Percentiles rank a stretch among this genome's conserved stretches.
These are phyloP conservation scores for Secale cereale DNA, from an alignment of 176 grass and related monocot species.

Conservation along the genomic window DNA sequence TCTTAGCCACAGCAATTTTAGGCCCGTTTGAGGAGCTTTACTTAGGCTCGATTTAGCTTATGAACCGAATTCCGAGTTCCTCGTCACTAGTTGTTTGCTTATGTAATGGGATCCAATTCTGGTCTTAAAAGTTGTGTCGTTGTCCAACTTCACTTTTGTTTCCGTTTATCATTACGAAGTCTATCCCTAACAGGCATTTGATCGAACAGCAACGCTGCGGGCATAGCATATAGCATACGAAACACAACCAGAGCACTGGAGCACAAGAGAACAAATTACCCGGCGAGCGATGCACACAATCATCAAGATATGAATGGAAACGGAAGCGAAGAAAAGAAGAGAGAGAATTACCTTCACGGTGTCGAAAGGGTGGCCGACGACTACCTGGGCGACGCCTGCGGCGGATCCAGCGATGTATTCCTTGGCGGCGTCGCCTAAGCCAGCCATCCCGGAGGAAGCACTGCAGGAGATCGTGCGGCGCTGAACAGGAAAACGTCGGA, in stretches of 20 bases:
- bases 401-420: slow-evolving; percentile 58
- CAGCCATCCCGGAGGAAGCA: slow-evolving; percentile 23
- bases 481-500: neutral
- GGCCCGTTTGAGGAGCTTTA: neutral
- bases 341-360: slow-evolving; percentile 58
- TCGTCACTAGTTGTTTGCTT: neutral
- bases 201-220: neutral
- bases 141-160: neutral
- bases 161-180: neutral
- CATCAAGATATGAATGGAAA: neutral
- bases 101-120: neutral
- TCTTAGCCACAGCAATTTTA: neutral
- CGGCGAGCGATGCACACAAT: neutral
- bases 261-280: neutral
- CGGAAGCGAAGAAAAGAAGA: neutral
- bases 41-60: neutral
- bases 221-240: neutral
- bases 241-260: neutral
- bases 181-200: neutral
- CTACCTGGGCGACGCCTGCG: slow-evolving; percentile 61
- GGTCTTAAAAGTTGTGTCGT: neutral
- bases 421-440: slow-evolving; percentile 37
- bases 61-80: neutral
- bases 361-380: slow-evolving; percentile 74
- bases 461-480: neutral